phyloP scores from a whole-genome alignment of 192 early-diverging fungal species.

The Coemansia sp. region DNA sequence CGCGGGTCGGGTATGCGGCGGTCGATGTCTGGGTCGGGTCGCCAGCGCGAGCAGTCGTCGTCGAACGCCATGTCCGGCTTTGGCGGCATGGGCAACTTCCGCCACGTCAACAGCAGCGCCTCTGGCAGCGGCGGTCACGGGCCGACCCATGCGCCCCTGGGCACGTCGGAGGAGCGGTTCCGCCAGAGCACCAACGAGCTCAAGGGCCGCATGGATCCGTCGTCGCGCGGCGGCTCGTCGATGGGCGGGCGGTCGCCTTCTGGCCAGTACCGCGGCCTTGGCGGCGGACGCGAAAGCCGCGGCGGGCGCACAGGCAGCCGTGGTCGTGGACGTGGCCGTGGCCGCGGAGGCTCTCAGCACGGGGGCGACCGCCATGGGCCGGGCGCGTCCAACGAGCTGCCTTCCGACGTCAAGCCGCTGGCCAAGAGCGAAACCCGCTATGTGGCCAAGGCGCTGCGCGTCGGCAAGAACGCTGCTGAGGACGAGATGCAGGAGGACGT shows the following conservation, averaged over 20 bases:
- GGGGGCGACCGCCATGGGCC: constrained; percentile 31
- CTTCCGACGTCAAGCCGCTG: constrained; percentile 72
- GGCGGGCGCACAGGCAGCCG: constrained; percentile 57
- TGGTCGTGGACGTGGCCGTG: constrained; percentile 59
- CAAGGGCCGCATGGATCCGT: constrained; percentile 25
- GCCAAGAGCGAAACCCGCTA: constrained; percentile 83
- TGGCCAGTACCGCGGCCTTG: constrained; percentile 48
- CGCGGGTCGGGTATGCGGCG: no score
- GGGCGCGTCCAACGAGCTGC: constrained; percentile 26
- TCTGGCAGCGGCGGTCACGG: not conserved
- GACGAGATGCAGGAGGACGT: constrained; percentile 58
- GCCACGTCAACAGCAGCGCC: constrained; percentile 13
- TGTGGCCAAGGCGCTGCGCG: constrained; percentile 43
- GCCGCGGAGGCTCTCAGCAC: constrained; percentile 50
- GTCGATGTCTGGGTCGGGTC: constrained; percentile 39
- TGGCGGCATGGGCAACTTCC: constrained; percentile 54
- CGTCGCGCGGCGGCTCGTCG: constrained; percentile 25
- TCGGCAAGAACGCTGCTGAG: constrained; percentile 48
- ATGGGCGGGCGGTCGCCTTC: constrained; percentile 46
- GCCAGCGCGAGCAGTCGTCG: constrained; percentile 30
- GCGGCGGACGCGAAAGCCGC: constrained; percentile 56
- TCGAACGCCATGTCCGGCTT: constrained; percentile 18
- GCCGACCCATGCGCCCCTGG: constrained; percentile 19
- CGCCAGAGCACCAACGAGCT: constrained; percentile 43
- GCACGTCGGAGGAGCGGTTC: constrained; percentile 49